Evolutionary conservation across 2,329 filamentous ascomycete species (phyloP).

Genomic region (Trichoderma afroharzianum): DNA sequence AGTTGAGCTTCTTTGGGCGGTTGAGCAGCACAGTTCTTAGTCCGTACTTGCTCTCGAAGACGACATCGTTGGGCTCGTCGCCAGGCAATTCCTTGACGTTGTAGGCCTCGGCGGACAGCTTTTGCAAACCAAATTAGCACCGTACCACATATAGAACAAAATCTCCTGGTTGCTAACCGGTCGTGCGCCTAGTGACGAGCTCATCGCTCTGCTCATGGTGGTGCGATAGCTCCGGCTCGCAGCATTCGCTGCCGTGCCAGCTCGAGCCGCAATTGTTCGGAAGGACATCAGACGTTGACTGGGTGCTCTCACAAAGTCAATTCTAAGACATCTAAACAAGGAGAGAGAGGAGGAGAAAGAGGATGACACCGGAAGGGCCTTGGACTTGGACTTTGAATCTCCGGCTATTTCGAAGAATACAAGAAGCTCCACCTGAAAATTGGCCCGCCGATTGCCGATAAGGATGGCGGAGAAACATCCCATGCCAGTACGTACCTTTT

Average conservation of each 20-base stretch:
- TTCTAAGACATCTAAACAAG: slow-evolving; percentile 33
- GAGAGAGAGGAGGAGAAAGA: background rate
- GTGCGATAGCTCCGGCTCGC: slow-evolving; percentile 41
- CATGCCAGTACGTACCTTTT: slow-evolving; percentile 11
- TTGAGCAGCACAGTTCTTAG: slow-evolving; percentile 92
- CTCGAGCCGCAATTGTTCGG: slow-evolving; percentile 50
- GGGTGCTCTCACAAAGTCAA: slow-evolving; percentile 34
- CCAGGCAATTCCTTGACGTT: slow-evolving; percentile 54
- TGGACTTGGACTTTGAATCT: background rate
- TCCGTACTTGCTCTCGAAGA: slow-evolving; percentile 86
- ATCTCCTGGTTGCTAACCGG: slow-evolving; percentile 17
- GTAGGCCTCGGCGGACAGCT: slow-evolving; percentile 36
- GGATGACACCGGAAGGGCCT: background rate
- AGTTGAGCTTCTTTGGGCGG: slow-evolving; percentile 86
- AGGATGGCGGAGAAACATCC: slow-evolving; percentile 17
- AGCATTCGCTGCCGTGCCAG: slow-evolving; percentile 48
- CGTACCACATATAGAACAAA: background rate
- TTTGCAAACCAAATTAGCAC: slow-evolving; percentile 13
- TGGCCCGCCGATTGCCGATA: slow-evolving; percentile 17
- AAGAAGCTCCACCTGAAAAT: slow-evolving; percentile 16
- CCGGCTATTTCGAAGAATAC: background rate
- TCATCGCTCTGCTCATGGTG: slow-evolving; percentile 57
- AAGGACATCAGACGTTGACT: slow-evolving; percentile 52
- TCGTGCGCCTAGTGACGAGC: slow-evolving; percentile 49
- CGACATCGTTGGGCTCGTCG: slow-evolving; percentile 84